Conservation (phyloP, 2,329 filamentous ascomycete species). For the Triangularia setosa region DNA sequence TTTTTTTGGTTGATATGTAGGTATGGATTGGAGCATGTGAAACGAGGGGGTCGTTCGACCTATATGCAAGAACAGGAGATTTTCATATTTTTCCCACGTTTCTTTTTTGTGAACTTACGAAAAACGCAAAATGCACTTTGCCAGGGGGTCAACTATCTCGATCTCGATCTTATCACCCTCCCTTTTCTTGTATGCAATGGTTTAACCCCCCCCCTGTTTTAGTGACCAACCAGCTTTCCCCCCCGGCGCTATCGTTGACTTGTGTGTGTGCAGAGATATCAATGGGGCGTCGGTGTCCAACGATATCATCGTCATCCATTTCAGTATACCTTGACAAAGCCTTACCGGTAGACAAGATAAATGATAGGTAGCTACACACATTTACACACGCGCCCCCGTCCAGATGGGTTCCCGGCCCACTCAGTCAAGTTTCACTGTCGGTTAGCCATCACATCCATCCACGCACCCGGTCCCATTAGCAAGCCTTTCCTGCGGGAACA, state of each 20-base stretch:
- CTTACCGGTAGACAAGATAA: not conserved
- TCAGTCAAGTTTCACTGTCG: too few species aligned
- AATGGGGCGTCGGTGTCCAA: not conserved
- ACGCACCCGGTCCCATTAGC: not conserved
- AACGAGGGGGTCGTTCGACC: not conserved
- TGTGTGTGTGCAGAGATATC: not conserved
- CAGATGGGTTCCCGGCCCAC: not conserved
- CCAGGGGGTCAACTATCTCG: too few species aligned
- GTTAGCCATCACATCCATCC: not conserved
- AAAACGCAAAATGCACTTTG: too few species aligned
- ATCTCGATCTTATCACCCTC: not conserved
- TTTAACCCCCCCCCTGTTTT: not conserved
- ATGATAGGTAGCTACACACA: not conserved
- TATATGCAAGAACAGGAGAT: not conserved
- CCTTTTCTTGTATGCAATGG: not conserved
- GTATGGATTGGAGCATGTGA: not conserved
- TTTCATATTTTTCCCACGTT: not conserved
- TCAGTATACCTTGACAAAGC: not conserved
- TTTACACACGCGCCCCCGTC: not conserved
- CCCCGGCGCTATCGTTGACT: not conserved
- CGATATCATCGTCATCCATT: not conserved
- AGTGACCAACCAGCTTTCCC: not conserved
- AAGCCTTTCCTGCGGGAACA: not conserved
- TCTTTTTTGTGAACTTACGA: not conserved
- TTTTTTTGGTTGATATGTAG: not conserved